Conservation (phyloP, 345 rosid species). For the Populus simonii region DNA sequence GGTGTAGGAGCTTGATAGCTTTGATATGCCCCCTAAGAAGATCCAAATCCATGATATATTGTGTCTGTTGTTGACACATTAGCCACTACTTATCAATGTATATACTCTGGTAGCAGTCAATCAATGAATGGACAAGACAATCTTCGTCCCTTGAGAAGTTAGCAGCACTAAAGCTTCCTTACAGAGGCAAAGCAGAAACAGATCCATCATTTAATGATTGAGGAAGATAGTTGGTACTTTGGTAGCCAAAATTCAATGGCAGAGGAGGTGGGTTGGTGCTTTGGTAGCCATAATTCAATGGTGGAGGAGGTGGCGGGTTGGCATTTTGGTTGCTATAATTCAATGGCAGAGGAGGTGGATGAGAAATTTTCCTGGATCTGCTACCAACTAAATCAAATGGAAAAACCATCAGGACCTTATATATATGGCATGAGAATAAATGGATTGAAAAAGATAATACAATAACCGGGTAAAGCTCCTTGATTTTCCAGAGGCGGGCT, state of each 20-base stretch:
- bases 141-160: background rate
- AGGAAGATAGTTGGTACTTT: background rate
- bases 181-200: background rate
- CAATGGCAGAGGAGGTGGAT: background rate
- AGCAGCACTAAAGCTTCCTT: background rate
- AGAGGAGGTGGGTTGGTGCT: background rate
- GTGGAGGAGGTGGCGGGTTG: background rate
- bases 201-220: too few relatives aligned
- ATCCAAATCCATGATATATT: constrained; percentile 2
- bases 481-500: constrained; percentile 3
- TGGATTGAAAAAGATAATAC: background rate
- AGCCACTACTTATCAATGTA: background rate
- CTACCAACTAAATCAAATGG: constrained; percentile 12
- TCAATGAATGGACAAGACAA: too few relatives aligned
- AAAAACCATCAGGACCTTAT: constrained; percentile 5
- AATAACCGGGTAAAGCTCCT: constrained; percentile 21
- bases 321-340: background rate
- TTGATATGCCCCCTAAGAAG: constrained; percentile 2
- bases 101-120: background rate
- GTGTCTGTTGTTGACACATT: background rate
- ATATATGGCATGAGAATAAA: background rate
- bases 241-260: constrained; percentile 2
- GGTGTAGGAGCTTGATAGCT: constrained; percentile 11
- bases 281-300: background rate
- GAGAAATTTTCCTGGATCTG: constrained; percentile 12